Evolutionary conservation across 2,329 filamentous ascomycete species (phyloP), one percentile per base, ranked within the genome.

Genomic region (Beauveria caledonica): DNA sequence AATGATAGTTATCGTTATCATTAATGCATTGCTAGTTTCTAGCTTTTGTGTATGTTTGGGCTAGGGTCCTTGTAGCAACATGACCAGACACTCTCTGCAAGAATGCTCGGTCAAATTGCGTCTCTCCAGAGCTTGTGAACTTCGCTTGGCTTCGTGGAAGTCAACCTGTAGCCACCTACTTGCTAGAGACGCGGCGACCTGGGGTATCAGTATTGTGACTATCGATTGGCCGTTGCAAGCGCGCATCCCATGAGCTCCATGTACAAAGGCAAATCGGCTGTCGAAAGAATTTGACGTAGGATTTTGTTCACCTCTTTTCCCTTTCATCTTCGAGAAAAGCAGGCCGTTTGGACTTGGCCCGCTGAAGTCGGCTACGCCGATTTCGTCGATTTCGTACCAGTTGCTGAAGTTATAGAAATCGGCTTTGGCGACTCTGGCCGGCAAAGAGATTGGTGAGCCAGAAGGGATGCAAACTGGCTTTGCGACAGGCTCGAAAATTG

Each of bases 371-470:
- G 25, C 39, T 33, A 58, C 21, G 48, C 74, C 71, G 53, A 73
- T 68, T 60, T 74, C 60, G 49, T 70, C 72, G 54, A 73, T 68
- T 60, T 74, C 60, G 49, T 70, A 73, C 72, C 72, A 74, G 36
- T 73, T 66, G 5, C 71, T 63, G 52, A 73, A 69, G 62, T 73
- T 69, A 40, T 70, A 70, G 36, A 67, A 70, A 0, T 68, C 70
- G 6, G 66, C 61, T 42, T 60, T 66, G 57, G 66, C 2, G n/a
- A 61, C 60, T 40, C 39, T 6, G 68, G 29, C 1, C 64, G 68
- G 44, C 71, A 69, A 4, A 74, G 53, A 25, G 73, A 73, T 55
- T 73, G 71, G 17, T 74, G 69, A 3, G 62, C 62, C 0, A 72
- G 68, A 36, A 74, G 62, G 17, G 66, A 71, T n/a, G 67, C 69